These are phyloP conservation scores for Lasiosphaeriaceae sp. DNA, from an alignment of 495 filamentous ascomycete genomes.

Conservation along the genomic window DNA sequence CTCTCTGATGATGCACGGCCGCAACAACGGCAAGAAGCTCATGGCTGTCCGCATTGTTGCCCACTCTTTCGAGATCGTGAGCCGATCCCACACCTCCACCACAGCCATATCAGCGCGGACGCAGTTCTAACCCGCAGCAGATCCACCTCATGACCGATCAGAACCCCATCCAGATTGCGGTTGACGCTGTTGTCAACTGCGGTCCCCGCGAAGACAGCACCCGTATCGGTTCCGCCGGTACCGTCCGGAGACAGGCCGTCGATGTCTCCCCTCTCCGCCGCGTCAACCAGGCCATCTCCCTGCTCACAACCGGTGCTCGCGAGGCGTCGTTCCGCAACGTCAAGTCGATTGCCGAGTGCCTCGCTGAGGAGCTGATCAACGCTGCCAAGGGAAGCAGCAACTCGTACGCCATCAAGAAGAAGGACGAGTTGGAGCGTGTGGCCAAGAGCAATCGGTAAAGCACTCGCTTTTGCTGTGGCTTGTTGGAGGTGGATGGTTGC, in stretches of 20 bases:
- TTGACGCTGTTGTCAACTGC: slow-evolving; percentile 99
- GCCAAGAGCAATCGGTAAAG: slow-evolving; percentile 98
- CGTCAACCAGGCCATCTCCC: slow-evolving; percentile 98
- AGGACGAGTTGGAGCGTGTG: slow-evolving; percentile 99
- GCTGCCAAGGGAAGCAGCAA: slow-evolving; percentile 99
- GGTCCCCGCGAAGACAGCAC: slow-evolving; percentile 99
- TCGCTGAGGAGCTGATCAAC: slow-evolving; percentile 99
- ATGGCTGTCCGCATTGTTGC: slow-evolving; percentile 99
- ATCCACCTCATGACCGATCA: slow-evolving; percentile 99
- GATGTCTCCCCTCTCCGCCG: slow-evolving; percentile 98
- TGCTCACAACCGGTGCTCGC: slow-evolving; percentile 94
- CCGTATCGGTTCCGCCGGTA: slow-evolving; percentile 98
- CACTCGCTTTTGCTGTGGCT: slow-evolving; percentile 29
- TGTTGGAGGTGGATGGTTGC: slow-evolving; percentile 6
- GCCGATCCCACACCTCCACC: slow-evolving; percentile 24
- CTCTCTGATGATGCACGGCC: slow-evolving; percentile 99
- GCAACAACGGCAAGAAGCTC: slow-evolving; percentile 99
- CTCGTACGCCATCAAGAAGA: slow-evolving; percentile 99
- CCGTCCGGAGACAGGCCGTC: slow-evolving; percentile 98
- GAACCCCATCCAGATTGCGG: slow-evolving; percentile 99
- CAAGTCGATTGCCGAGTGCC: slow-evolving; percentile 96
- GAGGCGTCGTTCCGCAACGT: slow-evolving; percentile 98
- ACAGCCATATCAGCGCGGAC: neutral
- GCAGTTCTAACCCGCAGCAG: slow-evolving; percentile 40
- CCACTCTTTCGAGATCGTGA: slow-evolving; percentile 97